These are phyloP conservation scores for Boletus vinaceobasis DNA, from an alignment of 768 basidiomycete species.

Conservation along the genomic window DNA sequence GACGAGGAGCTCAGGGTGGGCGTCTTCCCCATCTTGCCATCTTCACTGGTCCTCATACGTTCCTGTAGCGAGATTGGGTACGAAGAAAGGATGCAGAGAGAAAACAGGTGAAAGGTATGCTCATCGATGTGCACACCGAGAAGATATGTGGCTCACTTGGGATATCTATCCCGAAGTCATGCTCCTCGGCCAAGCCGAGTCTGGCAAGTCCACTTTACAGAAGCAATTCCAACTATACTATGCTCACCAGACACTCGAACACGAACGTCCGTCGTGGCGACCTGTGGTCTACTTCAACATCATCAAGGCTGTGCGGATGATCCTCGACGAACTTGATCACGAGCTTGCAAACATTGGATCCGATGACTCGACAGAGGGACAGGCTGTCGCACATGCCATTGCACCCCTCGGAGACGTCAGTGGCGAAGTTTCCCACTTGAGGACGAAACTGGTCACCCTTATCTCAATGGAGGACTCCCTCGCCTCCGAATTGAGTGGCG, in stretches of 20 bases:
- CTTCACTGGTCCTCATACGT: slow-evolving; percentile 3
- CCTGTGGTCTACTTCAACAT: slow-evolving; percentile 83
- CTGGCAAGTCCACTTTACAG: slow-evolving; percentile 79
- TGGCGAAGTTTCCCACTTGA: slow-evolving; percentile 49
- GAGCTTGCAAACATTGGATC: slow-evolving; percentile 40
- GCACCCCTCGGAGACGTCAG: slow-evolving; percentile 34
- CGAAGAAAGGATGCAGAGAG: slow-evolving; percentile 44
- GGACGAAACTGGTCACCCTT: slow-evolving; percentile 57
- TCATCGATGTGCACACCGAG: not conserved
- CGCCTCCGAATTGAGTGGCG: slow-evolving; percentile 64
- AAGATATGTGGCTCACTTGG: slow-evolving; percentile 3
- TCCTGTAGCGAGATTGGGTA: slow-evolving; percentile 45
- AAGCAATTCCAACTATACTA: slow-evolving; percentile 85
- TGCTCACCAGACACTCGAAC: slow-evolving; percentile 64
- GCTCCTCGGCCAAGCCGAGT: slow-evolving; percentile 76
- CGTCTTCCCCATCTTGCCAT: not conserved
- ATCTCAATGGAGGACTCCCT: slow-evolving; percentile 65
- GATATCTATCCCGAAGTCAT: slow-evolving; percentile 44
- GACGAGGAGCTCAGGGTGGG: slow-evolving; percentile 55
- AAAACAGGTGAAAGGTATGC: slow-evolving; percentile 53
- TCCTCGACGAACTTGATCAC: slow-evolving; percentile 67
- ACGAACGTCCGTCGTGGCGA: slow-evolving; percentile 71
- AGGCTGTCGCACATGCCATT: slow-evolving; percentile 30
- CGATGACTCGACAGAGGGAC: slow-evolving; percentile 30
- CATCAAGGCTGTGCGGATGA: slow-evolving; percentile 72